Conservation (phyloP, 2,329 filamentous ascomycete genomes). For the Colletotrichum eleusines region DNA sequence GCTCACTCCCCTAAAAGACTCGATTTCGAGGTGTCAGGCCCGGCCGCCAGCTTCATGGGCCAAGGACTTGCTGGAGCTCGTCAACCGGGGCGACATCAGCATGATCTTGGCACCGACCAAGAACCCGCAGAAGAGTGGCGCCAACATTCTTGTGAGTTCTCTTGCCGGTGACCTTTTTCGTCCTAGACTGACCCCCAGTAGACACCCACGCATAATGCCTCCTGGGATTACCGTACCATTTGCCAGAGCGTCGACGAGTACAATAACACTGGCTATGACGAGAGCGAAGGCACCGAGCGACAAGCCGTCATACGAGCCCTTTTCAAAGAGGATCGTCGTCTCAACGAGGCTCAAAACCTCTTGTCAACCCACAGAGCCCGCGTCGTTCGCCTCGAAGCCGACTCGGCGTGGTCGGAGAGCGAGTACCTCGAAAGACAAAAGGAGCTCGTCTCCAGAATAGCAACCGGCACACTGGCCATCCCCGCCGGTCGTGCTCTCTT, state of each 20-base stretch:
- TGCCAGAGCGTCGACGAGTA: slow-evolving; percentile 75
- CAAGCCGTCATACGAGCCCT: slow-evolving; percentile 86
- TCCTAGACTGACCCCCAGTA: slow-evolving; percentile 50
- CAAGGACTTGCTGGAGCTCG: slow-evolving; percentile 76
- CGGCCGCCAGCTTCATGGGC: slow-evolving; percentile 84
- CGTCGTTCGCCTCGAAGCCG: slow-evolving; percentile 79
- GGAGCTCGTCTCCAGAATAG: slow-evolving; percentile 86
- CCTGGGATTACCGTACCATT: slow-evolving; percentile 82
- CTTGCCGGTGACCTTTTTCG: neutral
- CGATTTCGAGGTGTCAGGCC: slow-evolving; percentile 86
- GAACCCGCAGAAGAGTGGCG: slow-evolving; percentile 49
- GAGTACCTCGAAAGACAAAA: slow-evolving; percentile 94
- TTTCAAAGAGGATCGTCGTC: slow-evolving; percentile 90
- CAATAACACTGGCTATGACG: slow-evolving; percentile 74
- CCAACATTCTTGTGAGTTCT: slow-evolving; percentile 58
- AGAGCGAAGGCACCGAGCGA: slow-evolving; percentile 85
- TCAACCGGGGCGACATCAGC: slow-evolving; percentile 85
- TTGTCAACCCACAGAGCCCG: slow-evolving; percentile 88
- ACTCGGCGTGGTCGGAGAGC: slow-evolving; percentile 85
- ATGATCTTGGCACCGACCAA: slow-evolving; percentile 68
- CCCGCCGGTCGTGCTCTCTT: slow-evolving; percentile 89
- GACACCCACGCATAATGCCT: slow-evolving; percentile 73
- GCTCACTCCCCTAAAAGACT: slow-evolving; percentile 83
- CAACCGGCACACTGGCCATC: slow-evolving; percentile 88
- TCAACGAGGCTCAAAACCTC: slow-evolving; percentile 86